Percentiles rank a stretch among this genome's conserved stretches.
Evolutionary conservation across 768 basidiomycete species (phyloP).

Genomic region (Sutorius australiensis): DNA sequence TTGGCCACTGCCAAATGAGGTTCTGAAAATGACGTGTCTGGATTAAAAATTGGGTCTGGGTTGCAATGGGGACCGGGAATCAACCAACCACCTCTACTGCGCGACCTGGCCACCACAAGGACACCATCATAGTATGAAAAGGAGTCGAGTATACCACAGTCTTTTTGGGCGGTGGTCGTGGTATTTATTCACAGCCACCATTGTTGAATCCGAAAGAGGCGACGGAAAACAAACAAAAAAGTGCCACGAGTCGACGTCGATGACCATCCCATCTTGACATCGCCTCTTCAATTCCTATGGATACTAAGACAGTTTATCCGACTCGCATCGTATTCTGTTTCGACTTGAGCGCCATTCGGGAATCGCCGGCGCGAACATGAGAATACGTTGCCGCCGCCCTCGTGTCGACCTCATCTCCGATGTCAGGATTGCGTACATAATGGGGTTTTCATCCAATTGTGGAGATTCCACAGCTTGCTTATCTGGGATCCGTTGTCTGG

Average conservation of each 20-base stretch:
- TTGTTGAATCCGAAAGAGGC: not conserved
- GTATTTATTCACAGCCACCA: not conserved
- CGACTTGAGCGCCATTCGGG: not conserved
- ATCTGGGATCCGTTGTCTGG: conserved; percentile 2
- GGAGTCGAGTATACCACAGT: no score
- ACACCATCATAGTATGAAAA: not conserved
- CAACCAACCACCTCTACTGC: not conserved
- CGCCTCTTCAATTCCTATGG: conserved; percentile 2
- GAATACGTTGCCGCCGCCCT: conserved; percentile 21
- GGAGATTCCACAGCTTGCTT: conserved; percentile 4
- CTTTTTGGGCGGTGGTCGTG: no score
- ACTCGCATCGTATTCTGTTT: not conserved
- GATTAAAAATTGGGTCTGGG: not conserved
- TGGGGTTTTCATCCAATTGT: conserved; percentile 5
- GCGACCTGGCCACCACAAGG: not conserved
- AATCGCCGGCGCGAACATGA: not conserved
- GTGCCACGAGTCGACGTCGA: not conserved
- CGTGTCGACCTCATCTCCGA: conserved; percentile 24
- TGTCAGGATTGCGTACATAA: conserved; percentile 10
- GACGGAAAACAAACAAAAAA: not conserved
- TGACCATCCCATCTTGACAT: not conserved
- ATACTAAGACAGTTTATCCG: not conserved
- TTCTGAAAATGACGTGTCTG: not conserved
- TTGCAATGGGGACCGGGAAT: not conserved
- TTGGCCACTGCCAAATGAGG: not conserved